Conservation (phyloP, 257 asterid genomes). For the Petunia secreta region DNA sequence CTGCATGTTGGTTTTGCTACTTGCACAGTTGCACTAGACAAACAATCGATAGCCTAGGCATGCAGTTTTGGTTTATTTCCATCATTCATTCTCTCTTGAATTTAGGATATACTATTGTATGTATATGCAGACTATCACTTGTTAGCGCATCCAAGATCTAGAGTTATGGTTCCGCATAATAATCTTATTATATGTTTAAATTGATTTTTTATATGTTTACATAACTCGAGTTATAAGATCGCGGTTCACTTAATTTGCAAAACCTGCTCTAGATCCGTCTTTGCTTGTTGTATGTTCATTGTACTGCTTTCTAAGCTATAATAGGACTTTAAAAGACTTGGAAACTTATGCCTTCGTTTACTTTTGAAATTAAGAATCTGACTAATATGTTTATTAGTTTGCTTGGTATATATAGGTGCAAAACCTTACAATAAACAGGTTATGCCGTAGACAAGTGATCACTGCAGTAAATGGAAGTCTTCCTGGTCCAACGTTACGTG, state of each 20-base stretch:
- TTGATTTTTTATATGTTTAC: no score
- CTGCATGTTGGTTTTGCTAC: no score
- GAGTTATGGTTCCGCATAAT: no score
- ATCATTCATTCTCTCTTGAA: no score
- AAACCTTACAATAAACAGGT: constrained; percentile 48
- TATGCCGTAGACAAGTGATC: constrained; percentile 56
- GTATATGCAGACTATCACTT: no score
- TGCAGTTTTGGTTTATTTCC: no score
- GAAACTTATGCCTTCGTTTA: not conserved
- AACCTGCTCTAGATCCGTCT: not conserved
- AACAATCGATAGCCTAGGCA: no score
- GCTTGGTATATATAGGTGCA: constrained; percentile 49
- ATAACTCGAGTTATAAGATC: no score
- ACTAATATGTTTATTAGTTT: not conserved
- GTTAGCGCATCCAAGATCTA: no score
- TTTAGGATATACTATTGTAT: no score
- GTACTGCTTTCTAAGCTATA: not conserved
- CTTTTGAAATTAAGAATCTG: not conserved
- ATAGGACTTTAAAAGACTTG: not conserved
- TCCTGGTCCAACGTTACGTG: constrained; percentile 70
- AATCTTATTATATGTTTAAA: no score
- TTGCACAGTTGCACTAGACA: no score
- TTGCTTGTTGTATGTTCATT: not conserved
- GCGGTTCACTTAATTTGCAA: not conserved
- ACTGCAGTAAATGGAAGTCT: constrained; percentile 68